These are phyloP conservation scores for Aspergillus nomiae DNA, from an alignment of 2,329 filamentous ascomycete species.

Conservation along the genomic window DNA sequence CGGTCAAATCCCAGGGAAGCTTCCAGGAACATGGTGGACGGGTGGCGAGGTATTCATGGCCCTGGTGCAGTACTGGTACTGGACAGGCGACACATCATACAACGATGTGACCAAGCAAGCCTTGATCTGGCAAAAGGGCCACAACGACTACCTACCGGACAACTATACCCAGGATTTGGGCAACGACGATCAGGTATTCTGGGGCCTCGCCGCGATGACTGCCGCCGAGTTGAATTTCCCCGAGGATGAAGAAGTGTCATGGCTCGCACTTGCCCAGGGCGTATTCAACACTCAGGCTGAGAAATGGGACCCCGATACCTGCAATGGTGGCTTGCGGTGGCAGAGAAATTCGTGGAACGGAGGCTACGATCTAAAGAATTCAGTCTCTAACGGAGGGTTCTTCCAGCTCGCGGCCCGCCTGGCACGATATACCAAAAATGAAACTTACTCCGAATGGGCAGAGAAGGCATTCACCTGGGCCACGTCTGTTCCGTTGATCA, in stretches of 20 bases:
- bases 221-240: constrained; percentile 53
- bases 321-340: constrained; percentile 66
- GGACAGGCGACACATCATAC: constrained; percentile 44
- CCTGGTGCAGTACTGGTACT: constrained; percentile 47
- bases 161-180: constrained; percentile 48
- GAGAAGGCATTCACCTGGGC: constrained; percentile 66
- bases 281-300: constrained; percentile 76
- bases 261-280: constrained; percentile 76
- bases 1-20: constrained; percentile 53
- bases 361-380: constrained; percentile 37
- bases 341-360: constrained; percentile 37
- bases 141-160: constrained; percentile 43
- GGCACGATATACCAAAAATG: constrained; percentile 33
- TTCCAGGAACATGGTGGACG: constrained; percentile 78
- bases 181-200: constrained; percentile 62
- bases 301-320: constrained; percentile 69
- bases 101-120: constrained; percentile 40
- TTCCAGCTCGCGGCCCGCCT: constrained; percentile 36
- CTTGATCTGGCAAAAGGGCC: constrained; percentile 41
- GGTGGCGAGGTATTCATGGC: constrained; percentile 57
- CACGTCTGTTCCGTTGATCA: constrained; percentile 52
- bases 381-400: constrained; percentile 37
- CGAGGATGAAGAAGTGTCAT: constrained; percentile 62
- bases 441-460: constrained; percentile 61
- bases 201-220: constrained; percentile 58